These are phyloP conservation scores for Apiotrichum brassicae DNA, from an alignment of 1,284 basidiomycete species.

Conservation along the genomic window DNA sequence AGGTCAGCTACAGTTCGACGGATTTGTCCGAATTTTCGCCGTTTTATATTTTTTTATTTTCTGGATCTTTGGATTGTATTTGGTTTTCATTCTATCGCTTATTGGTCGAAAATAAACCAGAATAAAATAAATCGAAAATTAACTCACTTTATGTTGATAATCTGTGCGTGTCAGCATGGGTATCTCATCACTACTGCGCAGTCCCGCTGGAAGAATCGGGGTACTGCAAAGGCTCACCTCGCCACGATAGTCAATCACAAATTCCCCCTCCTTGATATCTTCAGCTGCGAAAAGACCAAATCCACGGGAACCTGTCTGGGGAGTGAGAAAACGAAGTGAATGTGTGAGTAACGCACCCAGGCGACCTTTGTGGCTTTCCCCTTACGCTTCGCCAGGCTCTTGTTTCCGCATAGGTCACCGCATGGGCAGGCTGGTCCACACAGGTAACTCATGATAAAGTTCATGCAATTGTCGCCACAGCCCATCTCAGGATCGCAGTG, in stretches of 20 bases:
- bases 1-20: neutral
- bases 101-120: too few species aligned
- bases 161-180: too few species aligned
- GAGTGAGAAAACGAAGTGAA: neutral
- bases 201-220: too few species aligned
- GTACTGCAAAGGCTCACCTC: too few species aligned
- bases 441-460: conserved; percentile 49
- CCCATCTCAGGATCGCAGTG: conserved; percentile 38
- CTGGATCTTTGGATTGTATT: neutral
- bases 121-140: neutral
- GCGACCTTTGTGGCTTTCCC: conserved; percentile 33
- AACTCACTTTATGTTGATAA: conserved; percentile 34
- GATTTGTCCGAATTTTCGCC: neutral
- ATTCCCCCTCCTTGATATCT: conserved; percentile 45
- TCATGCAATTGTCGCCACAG: conserved; percentile 49
- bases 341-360: conserved; percentile 36
- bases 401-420: conserved; percentile 41
- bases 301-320: conserved; percentile 47
- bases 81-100: too few species aligned
- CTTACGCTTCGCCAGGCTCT: conserved; percentile 34
- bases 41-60: neutral
- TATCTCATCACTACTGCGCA: too few species aligned
- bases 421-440: conserved; percentile 49
- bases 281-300: conserved; percentile 48
- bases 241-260: conserved; percentile 50